Evolutionary conservation across 169 alveolate genomes (phyloP).

Genomic region (Babesia sp.): DNA sequence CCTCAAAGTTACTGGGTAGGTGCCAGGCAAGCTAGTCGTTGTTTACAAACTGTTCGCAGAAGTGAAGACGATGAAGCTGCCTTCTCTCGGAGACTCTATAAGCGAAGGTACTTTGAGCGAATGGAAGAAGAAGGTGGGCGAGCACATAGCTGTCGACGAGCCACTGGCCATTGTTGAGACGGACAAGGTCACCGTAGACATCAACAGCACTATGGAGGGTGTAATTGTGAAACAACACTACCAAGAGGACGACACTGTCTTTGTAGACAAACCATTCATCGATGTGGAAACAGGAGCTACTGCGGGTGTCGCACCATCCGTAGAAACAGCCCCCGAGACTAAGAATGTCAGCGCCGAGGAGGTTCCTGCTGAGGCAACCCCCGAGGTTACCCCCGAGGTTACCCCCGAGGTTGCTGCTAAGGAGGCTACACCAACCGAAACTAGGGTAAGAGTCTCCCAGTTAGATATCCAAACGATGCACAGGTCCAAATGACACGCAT

Average conservation of each 20-base stretch:
- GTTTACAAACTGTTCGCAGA: background rate
- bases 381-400: slow-evolving; percentile 1
- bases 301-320: slow-evolving; percentile 39
- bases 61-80: slow-evolving; percentile 72
- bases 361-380: background rate
- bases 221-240: slow-evolving; percentile 63
- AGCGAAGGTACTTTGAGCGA: slow-evolving; percentile 82
- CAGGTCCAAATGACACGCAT: slow-evolving; percentile 89
- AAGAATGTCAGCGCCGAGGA: slow-evolving; percentile 17
- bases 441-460: slow-evolving; percentile 36
- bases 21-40: background rate
- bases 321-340: background rate
- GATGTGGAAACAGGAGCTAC: slow-evolving; percentile 81
- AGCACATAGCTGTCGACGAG: slow-evolving; percentile 87
- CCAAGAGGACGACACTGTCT: slow-evolving; percentile 80
- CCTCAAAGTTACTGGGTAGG: slow-evolving; percentile 15
- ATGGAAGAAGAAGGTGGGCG: slow-evolving; percentile 87
- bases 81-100: slow-evolving; percentile 85
- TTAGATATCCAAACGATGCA: background rate
- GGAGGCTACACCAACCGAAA: slow-evolving; percentile 46
- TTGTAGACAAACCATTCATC: slow-evolving; percentile 85
- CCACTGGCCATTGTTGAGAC: slow-evolving; percentile 92
- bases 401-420: background rate
- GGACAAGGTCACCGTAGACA: slow-evolving; percentile 92
- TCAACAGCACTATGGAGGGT: slow-evolving; percentile 86